Conservation (phyloP, 2,329 filamentous ascomycete species). For the Zymoseptoria passerinii region DNA sequence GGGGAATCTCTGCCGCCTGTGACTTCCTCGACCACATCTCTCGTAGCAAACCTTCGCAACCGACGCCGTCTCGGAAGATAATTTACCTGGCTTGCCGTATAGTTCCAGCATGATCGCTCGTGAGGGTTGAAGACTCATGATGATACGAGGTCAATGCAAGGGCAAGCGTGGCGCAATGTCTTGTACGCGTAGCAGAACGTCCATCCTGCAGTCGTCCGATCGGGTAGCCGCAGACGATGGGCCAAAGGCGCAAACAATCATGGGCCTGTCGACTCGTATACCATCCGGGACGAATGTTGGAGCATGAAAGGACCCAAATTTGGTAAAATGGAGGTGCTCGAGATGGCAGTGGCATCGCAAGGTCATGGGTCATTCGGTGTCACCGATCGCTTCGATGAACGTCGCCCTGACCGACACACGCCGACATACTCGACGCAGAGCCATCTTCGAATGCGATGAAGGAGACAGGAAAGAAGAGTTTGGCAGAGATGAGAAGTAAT, state of each 20-base stretch:
- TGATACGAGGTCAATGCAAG: not conserved
- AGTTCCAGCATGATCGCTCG: not conserved
- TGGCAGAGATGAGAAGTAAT: not conserved
- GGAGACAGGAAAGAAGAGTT: too few species aligned
- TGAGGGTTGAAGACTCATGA: not conserved
- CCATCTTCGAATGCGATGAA: too few species aligned
- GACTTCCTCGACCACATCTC: not conserved
- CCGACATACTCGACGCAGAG: too few species aligned
- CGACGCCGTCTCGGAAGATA: too few species aligned
- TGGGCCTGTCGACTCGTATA: not conserved
- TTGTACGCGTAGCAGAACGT: not conserved
- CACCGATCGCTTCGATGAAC: too few species aligned
- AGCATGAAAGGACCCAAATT: not conserved
- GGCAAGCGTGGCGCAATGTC: not conserved
- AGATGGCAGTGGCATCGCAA: too few species aligned
- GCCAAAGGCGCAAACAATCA: not conserved
- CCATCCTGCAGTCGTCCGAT: not conserved
- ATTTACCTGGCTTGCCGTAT: not conserved
- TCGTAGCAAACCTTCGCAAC: not conserved
- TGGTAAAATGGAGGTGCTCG: too few species aligned
- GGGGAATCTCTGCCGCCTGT: not conserved
- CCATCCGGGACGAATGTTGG: not conserved
- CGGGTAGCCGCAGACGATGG: not conserved
- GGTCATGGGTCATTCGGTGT: too few species aligned
- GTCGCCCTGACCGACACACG: too few species aligned